phyloP scores from a whole-genome alignment of 164 flowering plant genomes.

The Sedum album region DNA sequence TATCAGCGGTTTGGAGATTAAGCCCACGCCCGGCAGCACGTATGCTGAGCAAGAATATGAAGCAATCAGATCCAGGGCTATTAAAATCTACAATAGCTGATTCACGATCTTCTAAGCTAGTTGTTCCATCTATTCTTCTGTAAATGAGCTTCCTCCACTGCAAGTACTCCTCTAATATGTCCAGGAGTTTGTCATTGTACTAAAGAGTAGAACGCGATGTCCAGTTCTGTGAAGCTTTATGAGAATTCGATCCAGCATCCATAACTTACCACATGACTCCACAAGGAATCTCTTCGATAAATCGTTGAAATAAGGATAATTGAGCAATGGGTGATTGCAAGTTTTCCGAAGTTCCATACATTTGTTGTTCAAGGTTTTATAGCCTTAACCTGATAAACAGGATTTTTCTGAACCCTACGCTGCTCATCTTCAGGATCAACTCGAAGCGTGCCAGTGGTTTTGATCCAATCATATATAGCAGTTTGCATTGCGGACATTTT shows the following conservation, averaged over 20 bases:
- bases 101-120: conserved; percentile 95
- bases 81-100: conserved; percentile 94
- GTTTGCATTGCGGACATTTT: conserved; percentile 95
- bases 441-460: conserved; percentile 83
- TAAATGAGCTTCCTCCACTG: conserved; percentile 85
- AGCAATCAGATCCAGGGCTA: conserved; percentile 65
- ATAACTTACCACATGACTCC: conserved; percentile 88
- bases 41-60: conserved; percentile 92
- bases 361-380: conserved; percentile 66
- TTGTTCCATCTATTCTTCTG: conserved; percentile 92
- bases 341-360: conserved; percentile 97
- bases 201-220: conserved; percentile 88
- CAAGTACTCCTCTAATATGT: conserved; percentile 87
- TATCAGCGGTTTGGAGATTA: conserved; percentile 95
- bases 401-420: conserved; percentile 55
- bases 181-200: conserved; percentile 98
- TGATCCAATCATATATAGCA: conserved; percentile 95
- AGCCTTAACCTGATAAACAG: conserved; percentile 65
- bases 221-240: conserved; percentile 89
- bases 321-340: conserved; percentile 97
- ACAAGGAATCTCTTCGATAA: conserved; percentile 82
- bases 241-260: conserved; percentile 90
- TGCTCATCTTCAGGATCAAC: conserved; percentile 95
- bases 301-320: conserved; percentile 77
- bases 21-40: conserved; percentile 99